These are phyloP conservation scores for Austroboletus rostrupii DNA, from an alignment of 1,284 basidiomycete species.

Conservation along the genomic window DNA sequence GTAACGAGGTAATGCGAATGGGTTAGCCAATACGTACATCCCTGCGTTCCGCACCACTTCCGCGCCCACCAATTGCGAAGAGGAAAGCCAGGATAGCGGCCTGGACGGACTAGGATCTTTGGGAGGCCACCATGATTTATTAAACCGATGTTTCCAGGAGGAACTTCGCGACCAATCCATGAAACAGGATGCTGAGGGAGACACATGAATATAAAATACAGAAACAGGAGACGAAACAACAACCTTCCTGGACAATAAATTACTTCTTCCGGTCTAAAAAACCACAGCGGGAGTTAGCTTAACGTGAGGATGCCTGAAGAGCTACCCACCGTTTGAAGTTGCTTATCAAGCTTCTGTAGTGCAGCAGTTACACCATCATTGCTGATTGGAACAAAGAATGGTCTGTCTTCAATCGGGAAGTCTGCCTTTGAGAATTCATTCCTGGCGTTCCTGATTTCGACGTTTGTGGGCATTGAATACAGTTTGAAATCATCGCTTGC, in stretches of 20 bases:
- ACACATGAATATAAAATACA: conserved; percentile 1
- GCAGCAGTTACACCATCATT: conserved; percentile 62
- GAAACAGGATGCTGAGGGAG: conserved; percentile 48
- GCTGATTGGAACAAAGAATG: conserved; percentile 66
- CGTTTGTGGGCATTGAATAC: background rate
- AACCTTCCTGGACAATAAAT: conserved; percentile 50
- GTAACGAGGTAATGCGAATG: background rate
- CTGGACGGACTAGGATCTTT: conserved; percentile 65
- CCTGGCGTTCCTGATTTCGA: conserved; percentile 2
- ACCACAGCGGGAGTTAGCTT: conserved; percentile 2
- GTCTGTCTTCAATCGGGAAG: conserved; percentile 41
- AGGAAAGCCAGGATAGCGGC: conserved; percentile 71
- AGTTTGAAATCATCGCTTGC: conserved; percentile 18
- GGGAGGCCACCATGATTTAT: conserved; percentile 77
- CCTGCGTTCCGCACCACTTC: conserved; percentile 60
- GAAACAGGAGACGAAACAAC: background rate
- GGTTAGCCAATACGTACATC: conserved; percentile 43
- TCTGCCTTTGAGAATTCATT: conserved; percentile 30
- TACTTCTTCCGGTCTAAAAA: conserved; percentile 48
- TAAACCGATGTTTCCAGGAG: conserved; percentile 62
- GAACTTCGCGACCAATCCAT: conserved; percentile 68
- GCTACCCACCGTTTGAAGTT: conserved; percentile 47
- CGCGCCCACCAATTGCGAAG: conserved; percentile 81
- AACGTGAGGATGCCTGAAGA: background rate
- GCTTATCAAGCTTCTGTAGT: conserved; percentile 58